Evolutionary conservation across 2,329 filamentous ascomycete genomes (phyloP), one percentile per base, ranked within the genome.

Genomic region (Fusarium decemcellulare): DNA sequence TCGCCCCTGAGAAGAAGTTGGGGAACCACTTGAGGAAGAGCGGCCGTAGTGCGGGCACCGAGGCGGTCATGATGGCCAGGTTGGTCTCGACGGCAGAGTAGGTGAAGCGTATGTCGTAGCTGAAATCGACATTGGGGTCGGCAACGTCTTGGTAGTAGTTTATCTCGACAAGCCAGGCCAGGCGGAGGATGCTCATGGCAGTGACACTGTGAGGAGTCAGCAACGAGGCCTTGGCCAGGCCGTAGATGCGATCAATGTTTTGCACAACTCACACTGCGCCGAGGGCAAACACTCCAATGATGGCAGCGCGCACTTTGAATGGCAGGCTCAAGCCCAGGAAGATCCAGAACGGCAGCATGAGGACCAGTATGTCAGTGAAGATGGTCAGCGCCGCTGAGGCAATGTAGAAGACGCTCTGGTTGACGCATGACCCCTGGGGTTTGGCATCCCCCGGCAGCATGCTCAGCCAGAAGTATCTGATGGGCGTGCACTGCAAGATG

Each of bases 401-500:
- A 11, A 83, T 74, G 66, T 81, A 81, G 43, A 76, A 72, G 6
- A 62, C 59, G 23, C 55, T 65, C 39, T 71, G 69, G 16, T 82
- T 70, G 51, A 84, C 73, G 59, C 82, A 84, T 6, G 14, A 37
- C 14, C 57, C 57, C 12, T 56, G 29, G 8, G 53, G 53, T 12
- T 72, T 71, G 5, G 47, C 46, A 8, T 60, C 44, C 11, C 29
- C 51, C 10, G 37, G 15, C 30, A 32, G 37, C 12, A 29, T 48
- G 2, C 58, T 52, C 3, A 32, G 4, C 68, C 68, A 71, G 18
- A 69, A 71, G 43, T 52, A 71, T 39, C 44, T 34, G 29, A 71
- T 27, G 3, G 81, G 81, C 2, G 70, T 74, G 64, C 81, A 83
- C 62, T 84, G 81, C 52, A 84, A 80, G n/a, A 82, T 47, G 27